Evolutionary conservation across 192 early-diverging fungal genomes (phyloP).

Genomic region (Chytriomyces sp.): DNA sequence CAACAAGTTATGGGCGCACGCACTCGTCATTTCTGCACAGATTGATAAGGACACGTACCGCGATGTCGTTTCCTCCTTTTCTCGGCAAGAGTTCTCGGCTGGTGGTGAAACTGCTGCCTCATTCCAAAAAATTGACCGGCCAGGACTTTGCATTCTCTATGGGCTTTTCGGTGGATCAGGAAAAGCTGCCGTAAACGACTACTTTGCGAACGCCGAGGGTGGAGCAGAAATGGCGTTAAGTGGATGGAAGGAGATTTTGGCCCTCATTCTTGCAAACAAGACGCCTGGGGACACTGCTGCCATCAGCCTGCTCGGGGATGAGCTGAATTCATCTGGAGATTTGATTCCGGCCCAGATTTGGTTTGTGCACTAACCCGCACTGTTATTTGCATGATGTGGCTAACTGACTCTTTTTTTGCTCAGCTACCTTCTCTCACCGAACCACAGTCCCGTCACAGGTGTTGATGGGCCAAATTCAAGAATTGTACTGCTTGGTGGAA

Average conservation of each 20-base stretch:
- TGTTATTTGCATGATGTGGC: conserved; percentile 17
- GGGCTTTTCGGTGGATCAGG: conserved; percentile 39
- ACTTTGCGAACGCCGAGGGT: conserved; percentile 1
- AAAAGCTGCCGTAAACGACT: conserved; percentile 6
- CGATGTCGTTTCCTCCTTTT: conserved; percentile 76
- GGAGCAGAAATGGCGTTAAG: neutral
- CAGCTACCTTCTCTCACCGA: conserved; percentile 70
- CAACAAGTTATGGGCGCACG: conserved; percentile 81
- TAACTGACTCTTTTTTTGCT: conserved; percentile 11
- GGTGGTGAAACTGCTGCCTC: neutral
- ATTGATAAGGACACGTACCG: conserved; percentile 84
- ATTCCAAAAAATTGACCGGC: conserved; percentile 23
- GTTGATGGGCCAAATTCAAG: conserved; percentile 65
- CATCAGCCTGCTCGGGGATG: conserved; percentile 81
- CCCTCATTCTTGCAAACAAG: conserved; percentile 84
- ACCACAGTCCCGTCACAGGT: conserved; percentile 66
- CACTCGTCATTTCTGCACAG: conserved; percentile 86
- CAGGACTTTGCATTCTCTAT: conserved; percentile 50
- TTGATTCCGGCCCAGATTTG: conserved; percentile 79
- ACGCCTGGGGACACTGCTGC: conserved; percentile 72
- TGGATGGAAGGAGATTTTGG: conserved; percentile 77
- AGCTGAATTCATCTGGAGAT: conserved; percentile 60
- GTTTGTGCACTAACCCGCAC: conserved; percentile 45
- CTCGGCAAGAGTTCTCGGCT: conserved; percentile 56
- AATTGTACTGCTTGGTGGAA: conserved; percentile 71